Evolutionary conservation across 768 basidiomycete species (phyloP), one percentile per base, ranked within the genome.

Genomic region (Tricholoma furcatifolium): DNA sequence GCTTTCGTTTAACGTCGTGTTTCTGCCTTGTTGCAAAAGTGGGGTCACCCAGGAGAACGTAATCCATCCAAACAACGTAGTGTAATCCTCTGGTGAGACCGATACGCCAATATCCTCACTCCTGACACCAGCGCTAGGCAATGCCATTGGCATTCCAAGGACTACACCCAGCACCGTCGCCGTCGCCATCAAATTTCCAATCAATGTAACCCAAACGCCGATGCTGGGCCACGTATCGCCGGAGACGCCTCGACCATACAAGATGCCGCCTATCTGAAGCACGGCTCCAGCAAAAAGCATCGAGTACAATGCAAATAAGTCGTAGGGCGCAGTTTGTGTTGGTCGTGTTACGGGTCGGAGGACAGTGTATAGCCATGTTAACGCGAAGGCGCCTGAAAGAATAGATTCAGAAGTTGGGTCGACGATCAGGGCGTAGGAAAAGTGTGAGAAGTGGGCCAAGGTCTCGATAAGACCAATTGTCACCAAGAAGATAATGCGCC

Each of bases 1-100:
- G 1, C 75, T 69, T 62, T 92, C 88, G 43, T 83, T 77, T 41
- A 93, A 72, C 1, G 84, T 88, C 5, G 72, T 73, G 49, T 72
- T 50, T 32, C 75, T 67, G 20, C 83, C 82, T 2, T 73, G 74
- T 60, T 69, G 66, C 39, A 91, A 72, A 4, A 90, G 74, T 2
- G 87, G 87, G 43, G 80, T 75, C 30, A 91, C 73, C 88, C 90
- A 92, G 32, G 62, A 69, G 59, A 90, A 91, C 1, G 86, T 81
- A 0, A 82, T 68, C 90, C 90, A 91, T 39, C 79, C 78, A 71
- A 79, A 81, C 12, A 93, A 73, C 2, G 83, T 71, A 0, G 85
- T 83, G 61, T 91, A 91, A 59, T 92, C 90, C 63, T 93, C 91
- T 0, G 84, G 87, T 2, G 82, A 79, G n/a, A 85, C 68, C 3